These are phyloP conservation scores for Penicillium sp. DNA, from an alignment of 2,329 filamentous ascomycete genomes.

Conservation along the genomic window DNA sequence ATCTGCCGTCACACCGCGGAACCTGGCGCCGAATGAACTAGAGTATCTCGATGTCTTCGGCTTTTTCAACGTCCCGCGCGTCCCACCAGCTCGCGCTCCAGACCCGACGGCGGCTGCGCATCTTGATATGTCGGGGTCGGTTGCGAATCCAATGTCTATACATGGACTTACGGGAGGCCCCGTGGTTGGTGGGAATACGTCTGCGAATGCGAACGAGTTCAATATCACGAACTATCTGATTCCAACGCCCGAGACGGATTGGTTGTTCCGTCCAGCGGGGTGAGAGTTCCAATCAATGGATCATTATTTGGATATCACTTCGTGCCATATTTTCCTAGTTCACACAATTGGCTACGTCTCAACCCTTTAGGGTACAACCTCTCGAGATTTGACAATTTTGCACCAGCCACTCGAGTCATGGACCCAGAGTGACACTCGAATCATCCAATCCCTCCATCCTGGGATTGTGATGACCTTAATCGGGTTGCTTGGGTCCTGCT, in stretches of 20 bases:
- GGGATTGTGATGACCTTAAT: not conserved
- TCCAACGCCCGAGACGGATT: slow-evolving; percentile 48
- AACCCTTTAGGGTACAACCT: too few species aligned
- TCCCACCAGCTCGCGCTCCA: slow-evolving; percentile 49
- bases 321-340: too few species aligned
- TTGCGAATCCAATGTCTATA: slow-evolving; percentile 38
- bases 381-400: too few species aligned
- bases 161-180: slow-evolving; percentile 31
- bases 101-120: slow-evolving; percentile 24
- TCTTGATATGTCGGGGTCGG: slow-evolving; percentile 26
- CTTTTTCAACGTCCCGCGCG: slow-evolving; percentile 85
- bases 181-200: slow-evolving; percentile 18
- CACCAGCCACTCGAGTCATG: too few species aligned
- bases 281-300: not conserved
- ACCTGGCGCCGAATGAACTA: slow-evolving; percentile 75
- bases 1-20: slow-evolving; percentile 52
- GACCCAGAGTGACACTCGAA: too few species aligned
- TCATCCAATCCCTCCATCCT: too few species aligned
- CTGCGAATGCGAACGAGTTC: slow-evolving; percentile 37
- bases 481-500: not conserved
- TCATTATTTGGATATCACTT: not conserved
- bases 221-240: slow-evolving; percentile 49
- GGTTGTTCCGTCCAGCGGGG: slow-evolving; percentile 38
- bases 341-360: too few species aligned
- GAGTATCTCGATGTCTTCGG: slow-evolving; percentile 93